These are phyloP conservation scores for Omphalotus olearius DNA, from an alignment of 1,284 basidiomycete genomes.

Conservation along the genomic window DNA sequence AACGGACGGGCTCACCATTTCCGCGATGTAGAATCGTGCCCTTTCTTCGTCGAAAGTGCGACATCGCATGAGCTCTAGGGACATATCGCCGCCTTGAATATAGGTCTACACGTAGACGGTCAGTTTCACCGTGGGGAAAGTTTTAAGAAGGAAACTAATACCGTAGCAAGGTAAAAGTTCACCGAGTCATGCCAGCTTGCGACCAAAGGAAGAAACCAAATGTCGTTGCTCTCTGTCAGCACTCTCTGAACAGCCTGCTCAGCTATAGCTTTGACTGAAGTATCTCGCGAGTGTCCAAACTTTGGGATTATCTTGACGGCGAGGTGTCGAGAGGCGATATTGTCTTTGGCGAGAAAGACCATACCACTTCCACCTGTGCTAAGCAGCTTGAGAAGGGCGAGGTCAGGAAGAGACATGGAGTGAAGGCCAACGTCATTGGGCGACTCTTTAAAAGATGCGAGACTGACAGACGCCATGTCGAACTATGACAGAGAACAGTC, in stretches of 20 bases:
- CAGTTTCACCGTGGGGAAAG: not conserved
- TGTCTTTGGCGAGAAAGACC: slow-evolving; percentile 25
- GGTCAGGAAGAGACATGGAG: not conserved
- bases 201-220: slow-evolving; percentile 24
- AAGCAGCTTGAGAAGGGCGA: slow-evolving; percentile 22
- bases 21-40: slow-evolving; percentile 27
- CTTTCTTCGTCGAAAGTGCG: slow-evolving; percentile 19
- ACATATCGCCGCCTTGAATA: slow-evolving; percentile 22
- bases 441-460: no score
- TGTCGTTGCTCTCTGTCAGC: slow-evolving; percentile 17
- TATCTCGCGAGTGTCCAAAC: slow-evolving; percentile 13
- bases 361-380: slow-evolving; percentile 24
- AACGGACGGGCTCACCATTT: slow-evolving; percentile 23
- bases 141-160: slow-evolving; percentile 5
- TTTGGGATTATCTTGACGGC: slow-evolving; percentile 28
- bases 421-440: no score
- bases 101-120: not conserved
- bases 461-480: no score
- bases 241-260: slow-evolving; percentile 21
- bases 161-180: slow-evolving; percentile 27
- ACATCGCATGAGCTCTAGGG: slow-evolving; percentile 24
- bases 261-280: slow-evolving; percentile 18
- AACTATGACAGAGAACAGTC: no score
- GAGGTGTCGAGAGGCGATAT: slow-evolving; percentile 18
- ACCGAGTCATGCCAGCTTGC: slow-evolving; percentile 25